Evolutionary conservation across 2,329 filamentous ascomycete species (phyloP).

Genomic region (Diaporthe batatas): DNA sequence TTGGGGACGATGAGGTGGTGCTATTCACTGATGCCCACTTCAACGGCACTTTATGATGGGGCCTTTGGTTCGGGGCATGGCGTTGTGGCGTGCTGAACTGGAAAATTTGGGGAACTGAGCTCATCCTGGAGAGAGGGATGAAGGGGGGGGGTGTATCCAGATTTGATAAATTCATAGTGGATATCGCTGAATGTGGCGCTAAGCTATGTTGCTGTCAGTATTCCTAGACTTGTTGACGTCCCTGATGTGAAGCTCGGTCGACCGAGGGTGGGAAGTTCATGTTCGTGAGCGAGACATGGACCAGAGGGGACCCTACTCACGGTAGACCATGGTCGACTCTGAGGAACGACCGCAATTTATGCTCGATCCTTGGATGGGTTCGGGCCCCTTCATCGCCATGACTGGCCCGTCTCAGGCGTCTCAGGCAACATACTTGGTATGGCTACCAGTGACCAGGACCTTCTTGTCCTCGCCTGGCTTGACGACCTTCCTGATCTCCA

Average conservation of each 20-base stretch:
- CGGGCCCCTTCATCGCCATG: background rate
- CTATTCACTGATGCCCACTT: conserved; percentile 53
- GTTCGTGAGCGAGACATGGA: too few species aligned
- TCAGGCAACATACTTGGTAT: conserved; percentile 43
- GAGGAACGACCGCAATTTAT: background rate
- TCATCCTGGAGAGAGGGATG: background rate
- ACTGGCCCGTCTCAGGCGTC: background rate
- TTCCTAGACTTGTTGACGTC: background rate
- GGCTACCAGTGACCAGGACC: conserved; percentile 43
- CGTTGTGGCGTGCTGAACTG: background rate
- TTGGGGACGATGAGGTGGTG: conserved; percentile 55
- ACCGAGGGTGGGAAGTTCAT: background rate
- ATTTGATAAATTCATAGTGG: background rate
- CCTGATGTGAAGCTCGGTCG: background rate
- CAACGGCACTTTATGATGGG: background rate
- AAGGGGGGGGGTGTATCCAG: background rate
- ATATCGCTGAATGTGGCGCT: background rate
- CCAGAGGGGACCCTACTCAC: background rate
- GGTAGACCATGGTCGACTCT: background rate
- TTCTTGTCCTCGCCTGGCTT: conserved; percentile 36
- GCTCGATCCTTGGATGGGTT: background rate
- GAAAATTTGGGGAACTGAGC: background rate
- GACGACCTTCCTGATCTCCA: conserved; percentile 73
- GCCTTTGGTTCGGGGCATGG: background rate
- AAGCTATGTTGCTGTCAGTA: background rate